Percentiles rank a stretch among this genome's conserved stretches.
phyloP scores from a whole-genome alignment of 73 alveolate genomes.

The Halteria grandinella region DNA sequence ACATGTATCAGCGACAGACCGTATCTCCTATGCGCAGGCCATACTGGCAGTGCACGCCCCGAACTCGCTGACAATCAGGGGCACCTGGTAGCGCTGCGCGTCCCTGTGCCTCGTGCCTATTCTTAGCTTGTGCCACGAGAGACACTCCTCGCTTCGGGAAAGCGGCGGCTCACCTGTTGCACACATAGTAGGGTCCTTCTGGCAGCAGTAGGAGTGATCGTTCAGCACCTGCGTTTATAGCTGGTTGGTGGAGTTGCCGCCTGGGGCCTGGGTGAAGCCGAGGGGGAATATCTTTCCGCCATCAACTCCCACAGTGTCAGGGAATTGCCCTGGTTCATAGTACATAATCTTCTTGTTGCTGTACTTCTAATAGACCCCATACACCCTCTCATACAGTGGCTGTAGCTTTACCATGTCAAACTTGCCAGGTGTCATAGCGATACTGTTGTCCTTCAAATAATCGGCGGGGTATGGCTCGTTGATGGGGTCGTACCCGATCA shows the following conservation, averaged over 20 bases:
- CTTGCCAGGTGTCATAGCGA: conserved; percentile 72
- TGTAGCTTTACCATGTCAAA: conserved; percentile 66
- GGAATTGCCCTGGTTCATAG: conserved; percentile 85
- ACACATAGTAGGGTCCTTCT: conserved; percentile 69
- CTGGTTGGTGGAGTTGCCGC: conserved; percentile 62
- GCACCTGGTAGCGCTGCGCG: conserved; percentile 70
- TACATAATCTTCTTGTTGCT: conserved; percentile 75
- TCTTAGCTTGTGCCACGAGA: conserved; percentile 74
- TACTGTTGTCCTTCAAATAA: conserved; percentile 54
- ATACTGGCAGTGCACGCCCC: conserved; percentile 86
- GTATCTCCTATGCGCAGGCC: conserved; percentile 77
- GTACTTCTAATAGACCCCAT: conserved; percentile 71
- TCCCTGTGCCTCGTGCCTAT: conserved; percentile 64
- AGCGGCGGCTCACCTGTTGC: conserved; percentile 83
- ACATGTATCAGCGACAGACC: conserved; percentile 66
- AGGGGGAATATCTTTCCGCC: conserved; percentile 71
- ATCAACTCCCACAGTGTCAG: conserved; percentile 70
- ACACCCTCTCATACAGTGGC: conserved; percentile 79
- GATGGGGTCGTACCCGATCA: conserved; percentile 85
- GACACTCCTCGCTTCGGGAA: conserved; percentile 64
- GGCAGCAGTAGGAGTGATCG: conserved; percentile 90
- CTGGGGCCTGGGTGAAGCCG: conserved; percentile 75
- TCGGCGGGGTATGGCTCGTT: conserved; percentile 90
- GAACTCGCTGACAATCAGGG: conserved; percentile 80
- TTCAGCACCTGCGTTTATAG: conserved; percentile 68